Conservation (phyloP, 2,329 filamentous ascomycete species). For the Whalleya microplaca region DNA sequence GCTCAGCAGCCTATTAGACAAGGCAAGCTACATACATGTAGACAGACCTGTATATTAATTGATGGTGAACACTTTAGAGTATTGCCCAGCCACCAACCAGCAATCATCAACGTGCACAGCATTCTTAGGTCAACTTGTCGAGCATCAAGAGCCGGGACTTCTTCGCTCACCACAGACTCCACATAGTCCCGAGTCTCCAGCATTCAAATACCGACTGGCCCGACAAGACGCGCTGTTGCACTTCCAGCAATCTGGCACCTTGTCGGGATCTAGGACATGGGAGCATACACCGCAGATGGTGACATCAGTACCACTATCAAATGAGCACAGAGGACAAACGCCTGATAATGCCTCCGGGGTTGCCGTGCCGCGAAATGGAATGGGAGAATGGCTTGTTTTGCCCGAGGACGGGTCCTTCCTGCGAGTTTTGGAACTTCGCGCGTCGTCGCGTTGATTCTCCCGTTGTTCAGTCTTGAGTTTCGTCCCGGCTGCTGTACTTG, state of each 20-base stretch:
- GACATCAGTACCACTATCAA: constrained; percentile 57
- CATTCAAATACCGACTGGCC: constrained; percentile 65
- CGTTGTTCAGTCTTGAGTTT: constrained; percentile 19
- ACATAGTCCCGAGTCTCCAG: constrained; percentile 70
- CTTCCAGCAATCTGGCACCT: constrained; percentile 63
- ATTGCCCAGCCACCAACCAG: background rate
- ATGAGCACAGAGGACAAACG: constrained; percentile 68
- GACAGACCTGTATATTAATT: background rate
- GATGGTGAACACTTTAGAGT: too few relatives aligned
- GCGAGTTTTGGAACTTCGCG: constrained; percentile 1
- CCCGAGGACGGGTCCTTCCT: constrained; percentile 3
- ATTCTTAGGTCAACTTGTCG: background rate
- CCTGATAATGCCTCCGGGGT: constrained; percentile 5
- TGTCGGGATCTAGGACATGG: constrained; percentile 64
- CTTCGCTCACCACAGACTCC: constrained; percentile 65
- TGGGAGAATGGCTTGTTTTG: constrained; percentile 8
- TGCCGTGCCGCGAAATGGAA: constrained; percentile 3
- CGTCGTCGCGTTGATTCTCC: background rate
- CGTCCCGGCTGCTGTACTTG: constrained; percentile 7
- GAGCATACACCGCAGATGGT: constrained; percentile 71
- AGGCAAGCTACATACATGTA: too few relatives aligned
- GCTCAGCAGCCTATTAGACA: background rate
- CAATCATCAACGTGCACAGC: too few relatives aligned
- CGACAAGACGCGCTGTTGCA: constrained; percentile 62
- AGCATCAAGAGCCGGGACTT: constrained; percentile 17